Evolutionary conservation across 2,329 filamentous ascomycete species (phyloP), one percentile per base, ranked within the genome.

Genomic region (Penicillium decumbens): DNA sequence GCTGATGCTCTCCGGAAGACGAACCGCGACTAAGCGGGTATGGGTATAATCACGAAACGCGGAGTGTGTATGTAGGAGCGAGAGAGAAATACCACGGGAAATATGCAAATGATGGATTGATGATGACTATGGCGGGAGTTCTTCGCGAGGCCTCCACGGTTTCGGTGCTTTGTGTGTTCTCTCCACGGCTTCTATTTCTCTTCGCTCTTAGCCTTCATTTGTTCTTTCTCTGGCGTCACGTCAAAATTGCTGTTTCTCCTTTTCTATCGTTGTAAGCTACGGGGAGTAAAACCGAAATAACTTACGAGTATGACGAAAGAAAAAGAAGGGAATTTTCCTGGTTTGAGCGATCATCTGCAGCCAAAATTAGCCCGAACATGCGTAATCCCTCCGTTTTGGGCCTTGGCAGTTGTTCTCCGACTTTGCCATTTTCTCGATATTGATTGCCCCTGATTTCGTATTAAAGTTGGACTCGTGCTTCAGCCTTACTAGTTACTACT

Each of bases 1-100:
- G 86, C 87, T 73, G 85, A 82, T 73, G 87, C 87, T 69, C 84
- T 93, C 75, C 83, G 85, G 75, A 91, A 91, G 82, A 70, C 73
- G 53, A 74, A 74, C 61, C 74, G 73, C 67, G 72, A 74, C 60
- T 77, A 75, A 68, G 64, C 58, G 59, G 58, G 55, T 61, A 58
- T 63, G 59, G 58, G 55, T 61, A 58, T 63, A 63, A 63, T 66
- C 38, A 57, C 59, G 52, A 67, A 59, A 58, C 42, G 55, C 50
- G 49, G 48, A 45, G 41, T 47, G 53, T 56, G 55, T 58, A 56
- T 54, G 54, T 60, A 60, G 58, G 49, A 53, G 55, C 51, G 50
- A 48, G 49, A 57, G 59, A 58, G 59, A 60, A 64, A 65, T 64
- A 66, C 61, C 50, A 57, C 62, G 62, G 59, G 54, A 63, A 61